These are phyloP conservation scores for Leishmania amazonensis DNA, from an alignment of 208 protist genomes.

Conservation along the genomic window DNA sequence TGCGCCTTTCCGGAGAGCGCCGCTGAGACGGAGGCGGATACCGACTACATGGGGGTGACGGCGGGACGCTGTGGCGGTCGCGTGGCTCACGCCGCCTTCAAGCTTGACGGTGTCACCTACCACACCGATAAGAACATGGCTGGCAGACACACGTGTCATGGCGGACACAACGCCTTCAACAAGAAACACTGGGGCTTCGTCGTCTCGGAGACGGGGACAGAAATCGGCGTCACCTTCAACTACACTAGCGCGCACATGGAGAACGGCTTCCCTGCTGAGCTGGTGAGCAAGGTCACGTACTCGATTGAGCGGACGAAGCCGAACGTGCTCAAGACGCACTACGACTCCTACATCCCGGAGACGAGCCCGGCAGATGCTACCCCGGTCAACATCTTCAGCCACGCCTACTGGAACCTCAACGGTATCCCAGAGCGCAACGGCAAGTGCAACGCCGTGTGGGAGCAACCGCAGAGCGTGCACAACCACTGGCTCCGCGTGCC, in stretches of 20 bases:
- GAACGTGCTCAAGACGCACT: conserved; percentile 38
- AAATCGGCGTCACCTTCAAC: conserved; percentile 24
- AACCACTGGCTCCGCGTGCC: conserved; percentile 56
- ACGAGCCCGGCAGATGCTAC: conserved; percentile 49
- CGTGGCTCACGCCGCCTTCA: conserved; percentile 49
- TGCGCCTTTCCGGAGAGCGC: conserved; percentile 41
- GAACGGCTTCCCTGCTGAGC: conserved; percentile 61
- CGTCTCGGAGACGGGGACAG: conserved; percentile 9
- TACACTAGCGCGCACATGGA: conserved; percentile 59
- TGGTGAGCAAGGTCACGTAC: conserved; percentile 44
- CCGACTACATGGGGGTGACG: conserved; percentile 58
- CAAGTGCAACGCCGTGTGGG: not conserved
- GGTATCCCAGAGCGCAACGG: conserved; percentile 37
- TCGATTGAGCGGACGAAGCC: conserved; percentile 35
- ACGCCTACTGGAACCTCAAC: conserved; percentile 77
- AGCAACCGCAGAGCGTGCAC: conserved; percentile 26
- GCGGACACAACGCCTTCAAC: conserved; percentile 44
- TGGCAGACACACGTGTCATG: conserved; percentile 42
- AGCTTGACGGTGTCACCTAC: conserved; percentile 42
- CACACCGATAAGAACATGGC: conserved; percentile 18
- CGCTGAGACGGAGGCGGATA: conserved; percentile 42
- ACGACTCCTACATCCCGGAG: conserved; percentile 41
- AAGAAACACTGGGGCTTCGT: conserved; percentile 52
- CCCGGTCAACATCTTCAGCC: conserved; percentile 59
- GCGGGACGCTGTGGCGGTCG: conserved; percentile 66